Evolutionary conservation across 1,139 yeast genomes (phyloP).

Genomic region (Yamadazyma triangularis): DNA sequence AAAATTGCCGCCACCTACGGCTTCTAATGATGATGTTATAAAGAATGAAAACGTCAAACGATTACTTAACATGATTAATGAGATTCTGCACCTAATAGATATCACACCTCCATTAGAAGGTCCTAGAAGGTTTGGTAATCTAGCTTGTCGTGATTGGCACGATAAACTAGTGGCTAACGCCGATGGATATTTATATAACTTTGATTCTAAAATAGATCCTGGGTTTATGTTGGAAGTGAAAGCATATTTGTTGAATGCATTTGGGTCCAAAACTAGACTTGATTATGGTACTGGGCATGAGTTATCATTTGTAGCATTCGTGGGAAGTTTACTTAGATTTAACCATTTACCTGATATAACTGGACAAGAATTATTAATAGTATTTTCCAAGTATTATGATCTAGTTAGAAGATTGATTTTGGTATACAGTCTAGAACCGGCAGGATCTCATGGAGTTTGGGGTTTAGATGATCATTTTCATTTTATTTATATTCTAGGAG

Average conservation of each 20-base stretch:
- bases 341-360: slow-evolving; percentile 16
- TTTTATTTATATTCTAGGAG: slow-evolving; percentile 78
- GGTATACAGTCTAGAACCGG: slow-evolving; percentile 79
- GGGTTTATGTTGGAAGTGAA: slow-evolving; percentile 46
- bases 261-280: slow-evolving; percentile 78
- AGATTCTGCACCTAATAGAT: slow-evolving; percentile 36
- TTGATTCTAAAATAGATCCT: slow-evolving; percentile 2
- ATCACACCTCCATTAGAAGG: slow-evolving; percentile 71
- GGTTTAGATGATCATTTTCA: slow-evolving; percentile 98
- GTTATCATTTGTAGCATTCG: slow-evolving; percentile 75
- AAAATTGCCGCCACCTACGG: neutral
- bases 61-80: slow-evolving; percentile 12
- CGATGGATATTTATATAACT: slow-evolving; percentile 3
- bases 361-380: slow-evolving; percentile 47
- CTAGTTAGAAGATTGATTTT: slow-evolving; percentile 58
- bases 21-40: neutral
- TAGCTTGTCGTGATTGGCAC: slow-evolving; percentile 82
- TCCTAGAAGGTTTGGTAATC: slow-evolving; percentile 79
- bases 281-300: slow-evolving; percentile 98
- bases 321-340: slow-evolving; percentile 53
- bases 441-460: slow-evolving; percentile 95
- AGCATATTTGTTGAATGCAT: slow-evolving; percentile 62
- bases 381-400: slow-evolving; percentile 64
- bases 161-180: slow-evolving; percentile 28
- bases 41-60: slow-evolving; percentile 1